Evolutionary conservation across 495 filamentous ascomycete genomes (phyloP), one percentile per base, ranked within the genome.

Genomic region (Cladorrhinum samala): DNA sequence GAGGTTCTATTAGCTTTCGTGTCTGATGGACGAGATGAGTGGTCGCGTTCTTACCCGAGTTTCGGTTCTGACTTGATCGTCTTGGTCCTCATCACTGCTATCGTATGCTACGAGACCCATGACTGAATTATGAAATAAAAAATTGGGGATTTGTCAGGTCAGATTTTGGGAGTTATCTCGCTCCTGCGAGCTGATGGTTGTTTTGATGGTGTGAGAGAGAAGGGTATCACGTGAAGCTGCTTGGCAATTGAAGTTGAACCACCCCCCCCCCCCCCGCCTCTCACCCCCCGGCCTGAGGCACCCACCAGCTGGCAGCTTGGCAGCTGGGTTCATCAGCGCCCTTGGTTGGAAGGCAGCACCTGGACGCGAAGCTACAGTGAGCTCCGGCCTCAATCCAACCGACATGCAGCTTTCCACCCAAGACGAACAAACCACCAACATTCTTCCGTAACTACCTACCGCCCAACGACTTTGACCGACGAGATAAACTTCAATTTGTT

Each of bases 71-170:
- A 46, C 16, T 24, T 64, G 61, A 3, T 68, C 66, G 47, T 74
- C 72, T 36, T 85, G 82, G 36, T 89, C 87, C 42, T 89, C 88
- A 53, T 88, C 87, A 63, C 87, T 91, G 67, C 86, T 91, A 23
- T 79, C 83, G 66, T 93, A 93, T 43, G 69, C 75, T 9, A 82
- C 85, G 2, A 93, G 77, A 13, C 77, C 76, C 87, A 90, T 91
- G 0, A 5, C 53, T 44, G 3, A 36, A 41, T 17, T 16, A 16
- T 20, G 11, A 11, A 1, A 41, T 11, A 9, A 17, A 13, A 21
- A 41, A 19, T 1, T 25, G 7, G 14, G 17, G 9, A n/a, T 14
- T 45, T 43, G 9, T 38, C 49, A 23, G 24, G 30, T 16, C 14
- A 23, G 19, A 40, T 19, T 45, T 30, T 50, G 25, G 33, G 20